Base-by-base conservation (phyloP, 495 filamentous ascomycete genomes). In the Penicillium herquei region DNA sequence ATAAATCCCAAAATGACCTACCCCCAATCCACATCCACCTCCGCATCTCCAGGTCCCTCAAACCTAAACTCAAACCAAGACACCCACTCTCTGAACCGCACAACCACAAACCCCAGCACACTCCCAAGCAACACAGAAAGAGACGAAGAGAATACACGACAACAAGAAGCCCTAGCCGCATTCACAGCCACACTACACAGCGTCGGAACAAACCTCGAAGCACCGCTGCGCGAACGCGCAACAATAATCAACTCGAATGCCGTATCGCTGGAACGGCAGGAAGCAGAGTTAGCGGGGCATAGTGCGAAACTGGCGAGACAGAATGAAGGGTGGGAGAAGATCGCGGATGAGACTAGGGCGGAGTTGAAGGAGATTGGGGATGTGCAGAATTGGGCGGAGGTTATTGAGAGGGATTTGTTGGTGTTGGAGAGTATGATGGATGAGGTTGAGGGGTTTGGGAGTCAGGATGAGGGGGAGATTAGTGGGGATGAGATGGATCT, bases 321-420 rank as follows among this genome's bases (percentile, higher is more conserved):
- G 68, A 92, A 84, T 56, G 84, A 85, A 49, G 79, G 84, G 71
- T 83, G 87, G 70, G 78, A 80, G 61, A 85, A 82, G 62, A 66
- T 93, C 37, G 87, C 84, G 12, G 83, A 85, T 58, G 79, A 84
- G 61, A 85, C 87, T 45, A 79, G 85, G 49, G 79, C 82, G 41
- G 85, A 84, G 66, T 71, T 98, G 45, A 96, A 96, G 76, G 91
- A 96, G 81, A 82, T 96, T 63, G 94, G 94, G 31, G 91, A 97
- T 68, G 84, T 97, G 70, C 94, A 97, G 82, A 96, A 96, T 68
- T 97, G 92, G 92, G 93, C 93, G 39, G 94, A 98, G 83, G 81
- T 96, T 78, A 79, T 97, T 63, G 94, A 98, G 80, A 71, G 90
- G 69, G 93, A 97, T 74, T 81, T 98, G 57, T 65, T 92, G 63